Conservation (phyloP, 129 eudicot genomes). For the Centella asiatica region DNA sequence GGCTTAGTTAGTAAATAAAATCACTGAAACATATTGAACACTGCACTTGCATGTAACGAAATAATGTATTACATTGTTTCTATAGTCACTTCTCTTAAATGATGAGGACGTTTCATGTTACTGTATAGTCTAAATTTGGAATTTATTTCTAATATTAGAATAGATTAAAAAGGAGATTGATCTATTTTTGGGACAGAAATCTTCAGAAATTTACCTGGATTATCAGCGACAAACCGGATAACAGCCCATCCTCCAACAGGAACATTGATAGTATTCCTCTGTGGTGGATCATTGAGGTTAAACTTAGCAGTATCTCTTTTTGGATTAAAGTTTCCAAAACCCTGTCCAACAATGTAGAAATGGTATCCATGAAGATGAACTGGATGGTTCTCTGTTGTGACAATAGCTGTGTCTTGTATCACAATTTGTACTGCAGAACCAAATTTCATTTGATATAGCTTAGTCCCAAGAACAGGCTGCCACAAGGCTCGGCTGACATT, state of each 20-base stretch:
- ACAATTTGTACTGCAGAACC: constrained; percentile 53
- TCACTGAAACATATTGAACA: not conserved
- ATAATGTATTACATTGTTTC: no score
- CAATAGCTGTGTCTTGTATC: constrained; percentile 52
- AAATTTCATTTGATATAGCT: constrained; percentile 43
- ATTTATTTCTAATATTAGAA: no score
- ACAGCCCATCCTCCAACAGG: constrained; percentile 80
- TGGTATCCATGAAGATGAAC: constrained; percentile 74
- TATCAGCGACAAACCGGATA: constrained; percentile 64
- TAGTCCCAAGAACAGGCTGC: constrained; percentile 51
- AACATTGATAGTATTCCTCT: constrained; percentile 47
- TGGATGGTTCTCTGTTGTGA: constrained; percentile 52
- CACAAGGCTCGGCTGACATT: constrained; percentile 50
- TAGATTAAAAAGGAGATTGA: no score
- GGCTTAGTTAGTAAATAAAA: not conserved
- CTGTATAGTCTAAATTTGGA: no score
- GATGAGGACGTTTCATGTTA: no score
- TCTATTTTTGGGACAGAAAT: no score
- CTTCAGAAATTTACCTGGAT: constrained; percentile 89
- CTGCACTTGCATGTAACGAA: not conserved
- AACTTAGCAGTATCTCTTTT: constrained; percentile 45
- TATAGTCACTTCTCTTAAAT: no score
- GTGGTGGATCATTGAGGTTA: constrained; percentile 68
- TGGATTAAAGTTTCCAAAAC: constrained; percentile 66
- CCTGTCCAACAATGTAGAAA: constrained; percentile 58